Percentiles rank a stretch among this genome's conserved stretches.
Conservation (phyloP, 148 eudicot genomes). For the Nepenthes gracilis region DNA sequence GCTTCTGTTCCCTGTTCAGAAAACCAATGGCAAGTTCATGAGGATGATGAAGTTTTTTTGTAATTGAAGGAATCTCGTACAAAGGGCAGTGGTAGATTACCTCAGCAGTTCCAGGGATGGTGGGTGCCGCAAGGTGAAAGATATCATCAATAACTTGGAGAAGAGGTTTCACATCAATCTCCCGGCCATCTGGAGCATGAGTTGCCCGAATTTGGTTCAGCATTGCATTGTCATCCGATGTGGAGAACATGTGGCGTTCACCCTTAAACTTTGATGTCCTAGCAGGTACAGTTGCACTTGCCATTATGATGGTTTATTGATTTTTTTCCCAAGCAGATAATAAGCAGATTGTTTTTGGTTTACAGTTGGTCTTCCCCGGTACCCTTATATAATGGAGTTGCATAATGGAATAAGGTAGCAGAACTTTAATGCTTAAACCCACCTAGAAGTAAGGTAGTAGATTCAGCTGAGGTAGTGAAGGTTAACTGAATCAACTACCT, state of each 20-base stretch:
- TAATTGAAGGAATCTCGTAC: not conserved
- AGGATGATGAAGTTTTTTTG: not conserved
- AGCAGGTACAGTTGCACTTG: slow-evolving; percentile 17
- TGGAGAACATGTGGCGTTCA: slow-evolving; percentile 38
- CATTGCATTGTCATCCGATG: slow-evolving; percentile 61
- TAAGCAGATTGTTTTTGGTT: slow-evolving; percentile 2
- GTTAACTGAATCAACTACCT: slow-evolving; percentile 32
- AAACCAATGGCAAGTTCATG: slow-evolving; percentile 1
- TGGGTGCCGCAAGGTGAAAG: slow-evolving; percentile 31
- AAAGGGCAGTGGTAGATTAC: not conserved
- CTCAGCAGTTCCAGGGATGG: slow-evolving; percentile 18
- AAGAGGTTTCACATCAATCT: slow-evolving; percentile 42
- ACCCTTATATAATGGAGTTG: slow-evolving; percentile 11
- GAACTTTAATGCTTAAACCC: too few relatives aligned
- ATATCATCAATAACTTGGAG: slow-evolving; percentile 57
- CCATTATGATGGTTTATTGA: slow-evolving; percentile 11
- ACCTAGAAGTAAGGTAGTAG: too few relatives aligned
- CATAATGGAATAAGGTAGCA: slow-evolving; percentile 4
- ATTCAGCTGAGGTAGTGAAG: slow-evolving; percentile 18
- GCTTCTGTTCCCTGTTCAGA: slow-evolving; percentile 23
- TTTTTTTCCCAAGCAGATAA: not conserved
- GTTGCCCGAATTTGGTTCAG: slow-evolving; percentile 45
- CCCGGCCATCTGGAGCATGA: slow-evolving; percentile 61
- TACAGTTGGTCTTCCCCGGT: not conserved
- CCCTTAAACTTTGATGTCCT: slow-evolving; percentile 20